Percentiles rank a stretch among this genome's conserved stretches.
Conservation (phyloP, 495 filamentous ascomycete genomes). For the Sabuloglossum arenarium region DNA sequence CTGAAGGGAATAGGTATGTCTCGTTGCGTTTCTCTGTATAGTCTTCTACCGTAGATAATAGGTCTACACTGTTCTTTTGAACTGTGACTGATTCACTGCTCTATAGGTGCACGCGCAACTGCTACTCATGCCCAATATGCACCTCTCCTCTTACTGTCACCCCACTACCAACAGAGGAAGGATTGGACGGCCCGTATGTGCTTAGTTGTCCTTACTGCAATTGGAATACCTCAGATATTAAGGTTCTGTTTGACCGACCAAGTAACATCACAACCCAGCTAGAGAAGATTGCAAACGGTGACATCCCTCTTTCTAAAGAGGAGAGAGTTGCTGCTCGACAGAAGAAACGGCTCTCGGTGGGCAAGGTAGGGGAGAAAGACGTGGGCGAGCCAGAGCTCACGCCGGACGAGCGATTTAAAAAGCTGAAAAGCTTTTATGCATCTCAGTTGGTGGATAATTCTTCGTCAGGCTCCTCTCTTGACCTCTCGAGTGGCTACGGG, state of each 20-base stretch:
- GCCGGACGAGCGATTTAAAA: constrained; percentile 15
- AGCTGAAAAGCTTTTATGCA: constrained; percentile 20
- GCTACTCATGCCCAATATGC: constrained; percentile 85
- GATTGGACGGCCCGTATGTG: constrained; percentile 36
- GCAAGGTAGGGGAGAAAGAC: neutral
- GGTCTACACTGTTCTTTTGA: neutral
- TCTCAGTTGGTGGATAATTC: constrained; percentile 41
- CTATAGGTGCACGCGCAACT: constrained; percentile 71
- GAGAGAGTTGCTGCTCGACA: neutral
- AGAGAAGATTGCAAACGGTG: constrained; percentile 30
- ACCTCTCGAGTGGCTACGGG: constrained; percentile 31
- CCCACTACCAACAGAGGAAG: constrained; percentile 25
- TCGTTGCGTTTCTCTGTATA: constrained; percentile 3
- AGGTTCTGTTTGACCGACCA: constrained; percentile 72
- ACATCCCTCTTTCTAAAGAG: neutral
- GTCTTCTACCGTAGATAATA: neutral
- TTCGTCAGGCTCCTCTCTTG: constrained; percentile 28
- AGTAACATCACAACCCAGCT: constrained; percentile 63
- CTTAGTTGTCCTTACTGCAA: constrained; percentile 73
- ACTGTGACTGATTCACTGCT: neutral
- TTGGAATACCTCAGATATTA: constrained; percentile 80
- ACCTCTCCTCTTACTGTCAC: constrained; percentile 58
- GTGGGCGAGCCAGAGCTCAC: neutral
- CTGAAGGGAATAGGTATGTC: constrained; percentile 74
- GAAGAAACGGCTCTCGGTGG: neutral